Conservation (phyloP, 371 early-diverging fungal genomes). For the Mortierella polycephala region DNA sequence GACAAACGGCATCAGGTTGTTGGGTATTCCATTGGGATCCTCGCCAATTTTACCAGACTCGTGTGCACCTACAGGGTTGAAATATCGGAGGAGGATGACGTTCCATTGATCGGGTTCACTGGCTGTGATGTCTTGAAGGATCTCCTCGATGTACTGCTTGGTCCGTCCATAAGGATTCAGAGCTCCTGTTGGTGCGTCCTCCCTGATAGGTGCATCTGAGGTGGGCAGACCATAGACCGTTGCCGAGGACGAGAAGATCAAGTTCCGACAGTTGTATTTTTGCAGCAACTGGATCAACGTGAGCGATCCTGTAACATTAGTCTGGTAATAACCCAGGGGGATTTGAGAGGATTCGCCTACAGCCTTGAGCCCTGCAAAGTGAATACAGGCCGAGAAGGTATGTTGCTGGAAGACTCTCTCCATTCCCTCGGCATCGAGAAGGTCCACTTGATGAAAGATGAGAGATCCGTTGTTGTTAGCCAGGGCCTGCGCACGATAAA, state of each 20-base stretch:
- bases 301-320: constrained; percentile 86
- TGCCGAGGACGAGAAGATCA: constrained; percentile 92
- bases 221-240: constrained; percentile 82
- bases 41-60: constrained; percentile 89
- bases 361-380: constrained; percentile 93
- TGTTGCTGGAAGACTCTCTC: constrained; percentile 70
- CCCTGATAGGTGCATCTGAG: constrained; percentile 64
- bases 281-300: constrained; percentile 77
- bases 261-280: constrained; percentile 68
- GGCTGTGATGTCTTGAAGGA: constrained; percentile 71
- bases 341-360: constrained; percentile 86
- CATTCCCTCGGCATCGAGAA: constrained; percentile 57
- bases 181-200: constrained; percentile 69
- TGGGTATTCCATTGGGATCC: constrained; percentile 84
- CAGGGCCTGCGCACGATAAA: constrained; percentile 72
- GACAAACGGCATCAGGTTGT: constrained; percentile 91
- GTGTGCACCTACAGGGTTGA: constrained; percentile 94
- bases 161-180: constrained; percentile 91
- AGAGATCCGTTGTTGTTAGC: constrained; percentile 68
- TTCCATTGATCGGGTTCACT: constrained; percentile 50
- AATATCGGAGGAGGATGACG: constrained; percentile 69
- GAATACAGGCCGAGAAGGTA: constrained; percentile 83
- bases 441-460: constrained; percentile 69
- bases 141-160: constrained; percentile 85
- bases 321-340: constrained; percentile 89